Evolutionary conservation across 257 asterid genomes (phyloP), one percentile per base, ranked within the genome.

Genomic region (Fraxinus excelsior): DNA sequence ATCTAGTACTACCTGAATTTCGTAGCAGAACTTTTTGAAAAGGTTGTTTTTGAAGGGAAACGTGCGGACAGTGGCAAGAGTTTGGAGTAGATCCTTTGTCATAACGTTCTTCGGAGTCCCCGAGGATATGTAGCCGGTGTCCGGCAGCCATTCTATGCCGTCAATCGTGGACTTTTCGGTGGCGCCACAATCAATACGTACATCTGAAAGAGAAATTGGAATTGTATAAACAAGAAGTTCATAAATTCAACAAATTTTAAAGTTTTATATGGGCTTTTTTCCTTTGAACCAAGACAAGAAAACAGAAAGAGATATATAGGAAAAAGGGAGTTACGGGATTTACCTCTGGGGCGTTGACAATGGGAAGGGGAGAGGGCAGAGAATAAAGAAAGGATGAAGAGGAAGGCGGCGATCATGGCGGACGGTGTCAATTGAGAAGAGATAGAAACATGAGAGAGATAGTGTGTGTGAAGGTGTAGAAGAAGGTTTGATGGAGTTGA

Each of bases 21-120:
- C 92, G 53, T 94, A 94, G 81, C 98, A 94, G 91, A 92, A 94
- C 67, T 94, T 94, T 90, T 87, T 91, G 81, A 84, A 82, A 51
- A 84, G 28, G 67, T 86, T 92, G 88, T 84, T 77, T 46, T 64
- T 78, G 5, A 84, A 67, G 16, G 97, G 97, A 73, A 94, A 94
- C 21, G 95, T 88, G 3, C 97, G 92, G 29, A 87, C 90, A 37
- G 93, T 92, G n/a, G 94, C 34, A 2, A 94, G 90, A 13, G 85
- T 84, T 18, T 79, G 79, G 56, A 70, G 66, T 56, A 82, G 44
- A 25, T 5, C 92, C 21, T 67, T 81, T 25, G 25, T n/a, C 8
- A 84, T n/a, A 25, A 92, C 64, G 58, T 23, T 67, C 84, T 82
- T 91, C 64, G 92, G 53, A 23, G 76, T 80, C 38, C 98, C 98